Base-by-base conservation (phyloP, 148 eudicot genomes). In the Persicaria tinctoria region DNA sequence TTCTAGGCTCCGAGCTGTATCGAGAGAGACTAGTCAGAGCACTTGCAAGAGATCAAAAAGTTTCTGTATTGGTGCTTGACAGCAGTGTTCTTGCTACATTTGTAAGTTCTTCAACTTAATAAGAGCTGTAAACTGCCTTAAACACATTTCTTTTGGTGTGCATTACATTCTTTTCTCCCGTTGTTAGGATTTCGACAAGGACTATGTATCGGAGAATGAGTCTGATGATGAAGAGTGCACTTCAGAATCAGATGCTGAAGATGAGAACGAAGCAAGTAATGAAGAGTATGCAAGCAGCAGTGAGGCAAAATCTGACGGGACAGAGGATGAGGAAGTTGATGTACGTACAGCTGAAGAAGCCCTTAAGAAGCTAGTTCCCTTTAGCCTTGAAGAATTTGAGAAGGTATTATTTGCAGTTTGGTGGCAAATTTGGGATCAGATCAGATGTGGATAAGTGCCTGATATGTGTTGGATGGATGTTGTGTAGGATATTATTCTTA, bases 11-110 rank as follows among this genome's bases (percentile, higher is more conserved):
- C 18, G 98, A 95, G 89, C 92, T 95, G 32, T 95, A 95, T 76
- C 88, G 98, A 74, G 98, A 95, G 85, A 87, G 98, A 81, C 60
- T 95, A 78, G 89, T 95, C 78, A 89, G 87, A 86, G 97, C 97
- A 76, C 91, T 95, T 68, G 98, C 98, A 54, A 87, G 80, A 59
- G 98, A 90, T 80, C 79, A 90, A 56, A 80, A 87, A 90, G 97
- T 92, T 74, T 93, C 98, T 14, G 75, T 95, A 68, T 76, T 95
- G 78, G 88, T 95, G 80, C 98, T 95, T 80, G 98, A 92, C 83
- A 86, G 98, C 83, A 90, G 87, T 57, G 87, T 90, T 75, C 90
- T 95, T 54, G 97, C 98, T 83, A 90, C 96, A 76, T 89, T 86
- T 77, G 98, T 95, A 86, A 92, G 97, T 74, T 57, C 41, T 45